Evolutionary conservation across 1,284 basidiomycete species (phyloP), one percentile per base, ranked within the genome.

Genomic region (Athelia psychrophila): DNA sequence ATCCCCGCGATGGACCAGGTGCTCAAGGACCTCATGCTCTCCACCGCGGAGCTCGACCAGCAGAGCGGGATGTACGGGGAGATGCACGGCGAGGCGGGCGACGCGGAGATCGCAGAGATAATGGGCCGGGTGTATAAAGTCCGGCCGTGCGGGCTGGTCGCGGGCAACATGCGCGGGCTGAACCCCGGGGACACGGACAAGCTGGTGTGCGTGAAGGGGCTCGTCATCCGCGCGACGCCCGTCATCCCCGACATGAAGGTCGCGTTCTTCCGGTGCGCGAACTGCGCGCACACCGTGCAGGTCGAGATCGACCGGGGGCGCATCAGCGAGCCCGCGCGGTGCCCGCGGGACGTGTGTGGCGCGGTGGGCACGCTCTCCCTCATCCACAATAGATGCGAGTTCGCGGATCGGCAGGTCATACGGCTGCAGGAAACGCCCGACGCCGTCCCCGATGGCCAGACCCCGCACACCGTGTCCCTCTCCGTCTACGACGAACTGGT

Each of bases 181-280:
- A 97, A 96, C 67, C 94, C 94, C 15, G 84, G 54, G 95, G 95
- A 98, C 64, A 97, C 95, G 56, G 95, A 98, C 78, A 96, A 98
- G 70, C 86, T 99, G 35, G 91, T 98, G 23, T 89, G 86, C 49
- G 88, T 99, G 72, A 98, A 96, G 66, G 96, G 97, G 49, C 84
- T 99, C 4, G 95, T 99, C 58, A 99, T 99, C 60, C 91, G 97
- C 38, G 93, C 95, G 0, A 98, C 96, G 0, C 93, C 96, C 3
- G 90, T 99, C 63, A 98, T 99, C 53, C 96, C 97, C 2, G 96
- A 99, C 70, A 99, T 99, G 97, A 95, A 94, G 72, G 81, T 85
- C 63, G 96, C 95, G 27, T 99, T 99, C 77, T 99, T 99, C 84
- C 91, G 95, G 46, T 99, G 96, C 73, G 76, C 93, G n/a, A 89